A percentile compares a stretch with the other conserved stretches of the same genome.
Evolutionary conservation across 2,329 filamentous ascomycete species (phyloP).

Genomic region (Didymella pinodella): DNA sequence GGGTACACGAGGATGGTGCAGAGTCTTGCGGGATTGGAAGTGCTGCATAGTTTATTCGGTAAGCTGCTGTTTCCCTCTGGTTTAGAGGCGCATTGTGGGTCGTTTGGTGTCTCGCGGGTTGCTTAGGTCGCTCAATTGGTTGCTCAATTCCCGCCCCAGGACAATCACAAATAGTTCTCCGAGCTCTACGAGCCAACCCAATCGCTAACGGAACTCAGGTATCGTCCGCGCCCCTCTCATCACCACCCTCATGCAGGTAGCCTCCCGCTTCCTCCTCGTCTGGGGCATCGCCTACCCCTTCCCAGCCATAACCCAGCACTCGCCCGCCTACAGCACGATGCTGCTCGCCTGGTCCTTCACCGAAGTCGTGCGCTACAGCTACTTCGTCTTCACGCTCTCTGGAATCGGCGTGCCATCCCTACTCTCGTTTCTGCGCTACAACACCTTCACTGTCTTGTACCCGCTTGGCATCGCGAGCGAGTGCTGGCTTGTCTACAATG

Average conservation of each 20-base stretch:
- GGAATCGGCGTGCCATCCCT: conserved; percentile 64
- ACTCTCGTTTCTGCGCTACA: conserved; percentile 82
- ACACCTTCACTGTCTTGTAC: conserved; percentile 92
- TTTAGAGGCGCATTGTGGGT: too few species aligned
- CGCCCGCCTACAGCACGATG: conserved; percentile 76
- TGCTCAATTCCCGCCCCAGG: too few species aligned
- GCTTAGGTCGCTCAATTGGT: too few species aligned
- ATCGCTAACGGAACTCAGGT: conserved; percentile 58
- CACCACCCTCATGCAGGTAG: conserved; percentile 91
- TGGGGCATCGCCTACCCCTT: conserved; percentile 84
- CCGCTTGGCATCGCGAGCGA: conserved; percentile 84
- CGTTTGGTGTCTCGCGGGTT: too few species aligned
- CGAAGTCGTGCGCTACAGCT: conserved; percentile 92
- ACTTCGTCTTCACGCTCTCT: conserved; percentile 79
- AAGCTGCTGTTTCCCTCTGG: conserved; percentile 35
- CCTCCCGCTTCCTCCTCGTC: conserved; percentile 84
- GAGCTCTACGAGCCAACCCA: not conserved
- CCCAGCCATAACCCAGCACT: conserved; percentile 66
- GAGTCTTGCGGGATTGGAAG: conserved; percentile 81
- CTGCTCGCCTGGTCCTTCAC: conserved; percentile 87
- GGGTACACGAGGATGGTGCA: conserved; percentile 81
- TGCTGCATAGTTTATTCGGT: conserved; percentile 82
- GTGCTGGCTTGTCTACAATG: conserved; percentile 77
- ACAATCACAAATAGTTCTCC: too few species aligned
- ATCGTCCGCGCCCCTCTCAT: conserved; percentile 84